Evolutionary conservation across 805 yeast species (phyloP), one percentile per base, ranked within the genome.

Genomic region (Zygosaccharomyces gambellarensis): DNA sequence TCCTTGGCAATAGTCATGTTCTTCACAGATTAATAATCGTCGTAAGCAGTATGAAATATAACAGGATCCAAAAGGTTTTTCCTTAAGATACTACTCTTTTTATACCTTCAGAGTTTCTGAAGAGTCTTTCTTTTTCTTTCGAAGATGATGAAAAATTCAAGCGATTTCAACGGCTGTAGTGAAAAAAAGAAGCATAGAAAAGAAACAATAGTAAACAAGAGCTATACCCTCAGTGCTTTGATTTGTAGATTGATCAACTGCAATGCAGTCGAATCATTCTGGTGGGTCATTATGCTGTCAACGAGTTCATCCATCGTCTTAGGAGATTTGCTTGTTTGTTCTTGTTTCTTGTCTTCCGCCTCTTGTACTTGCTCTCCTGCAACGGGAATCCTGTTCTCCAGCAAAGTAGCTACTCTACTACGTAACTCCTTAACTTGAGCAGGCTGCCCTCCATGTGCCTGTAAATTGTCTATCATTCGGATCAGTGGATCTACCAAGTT

Each of bases 1-100:
- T 52, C 55, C 10, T 48, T 44, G 28, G 55, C 36, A 17, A 54
- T 45, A 34, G 61, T 57, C 61, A 57, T 57, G 6, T 30, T 36
- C 22, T 27, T 28, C 4, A 23, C 7, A 12, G 14, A 22, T 21
- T 21, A 7, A 12, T 11, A 17, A 27, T 27, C 2, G 21, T 25
- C 14, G 22, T 8, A 8, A 34, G 12, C 5, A 10, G 10, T 14
- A 2, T 6, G 2, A 39, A 39, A 17, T 9, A 14, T 19, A 21
- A 6, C 7, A 8, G 10, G 8, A n/a, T n/a, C 19, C 6, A 12
- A 27, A 10, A 39, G 3, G 31, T 25, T 25, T 23, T n/a, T n/a
- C 22, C 28, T 25, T 5, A 25, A 25, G 12, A 4, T 11, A 12
- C 12, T 6, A 25, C 8, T 22, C 17, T 39, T 39, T 39, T 25